Conservation (phyloP, 306 rosid genomes). For the Begonia loranthoides region DNA sequence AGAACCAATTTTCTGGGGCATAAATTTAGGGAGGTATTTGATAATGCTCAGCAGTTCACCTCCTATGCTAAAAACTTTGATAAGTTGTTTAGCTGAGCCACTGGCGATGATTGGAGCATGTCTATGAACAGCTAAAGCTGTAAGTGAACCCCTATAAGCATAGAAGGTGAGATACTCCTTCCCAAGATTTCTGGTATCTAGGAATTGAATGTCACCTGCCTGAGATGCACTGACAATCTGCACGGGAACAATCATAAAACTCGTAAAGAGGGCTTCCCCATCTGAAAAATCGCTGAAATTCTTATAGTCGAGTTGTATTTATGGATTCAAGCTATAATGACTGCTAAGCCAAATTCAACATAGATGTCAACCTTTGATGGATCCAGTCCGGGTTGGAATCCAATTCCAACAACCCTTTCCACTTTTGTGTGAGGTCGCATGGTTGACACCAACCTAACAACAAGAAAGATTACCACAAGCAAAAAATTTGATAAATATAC, state of each 20-base stretch:
- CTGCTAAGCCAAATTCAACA: no score
- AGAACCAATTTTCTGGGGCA: conserved; percentile 94
- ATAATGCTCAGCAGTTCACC: conserved; percentile 80
- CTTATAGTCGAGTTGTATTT: no score
- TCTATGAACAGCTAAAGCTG: conserved; percentile 93
- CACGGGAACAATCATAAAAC: neutral
- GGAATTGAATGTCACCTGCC: conserved; percentile 90
- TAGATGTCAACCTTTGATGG: conserved; percentile 52
- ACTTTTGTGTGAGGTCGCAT: conserved; percentile 54
- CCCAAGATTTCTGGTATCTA: conserved; percentile 65
- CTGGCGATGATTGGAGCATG: conserved; percentile 95
- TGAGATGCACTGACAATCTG: conserved; percentile 97
- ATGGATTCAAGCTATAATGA: no score
- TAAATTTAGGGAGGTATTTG: conserved; percentile 67
- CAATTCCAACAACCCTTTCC: conserved; percentile 83
- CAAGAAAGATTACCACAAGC: conserved; percentile 1
- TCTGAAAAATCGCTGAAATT: no score
- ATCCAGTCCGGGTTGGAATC: conserved; percentile 96
- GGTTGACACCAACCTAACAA: conserved; percentile 59
- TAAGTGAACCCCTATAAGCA: conserved; percentile 85
- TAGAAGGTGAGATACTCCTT: conserved; percentile 57
- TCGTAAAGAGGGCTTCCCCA: no score
- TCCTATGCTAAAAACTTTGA: conserved; percentile 77
- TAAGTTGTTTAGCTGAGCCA: conserved; percentile 87
- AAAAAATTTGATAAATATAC: neutral